Base-by-base conservation (phyloP, 192 early-diverging fungal species). In the Allomyces macrogynus region DNA sequence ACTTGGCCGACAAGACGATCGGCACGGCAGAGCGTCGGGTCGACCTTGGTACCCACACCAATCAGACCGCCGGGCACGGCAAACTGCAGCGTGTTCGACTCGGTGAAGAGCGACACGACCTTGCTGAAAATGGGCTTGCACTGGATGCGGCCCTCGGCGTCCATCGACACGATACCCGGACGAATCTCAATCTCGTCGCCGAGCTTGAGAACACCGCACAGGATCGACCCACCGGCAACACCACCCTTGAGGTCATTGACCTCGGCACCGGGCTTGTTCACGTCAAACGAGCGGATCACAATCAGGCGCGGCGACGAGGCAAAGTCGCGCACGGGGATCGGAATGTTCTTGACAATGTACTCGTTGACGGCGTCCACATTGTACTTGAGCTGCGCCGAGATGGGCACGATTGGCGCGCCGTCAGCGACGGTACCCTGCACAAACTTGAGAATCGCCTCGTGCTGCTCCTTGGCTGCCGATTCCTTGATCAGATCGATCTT, bases 21-120 rank as follows among this genome's bases (percentile, higher is more conserved):
- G 43, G 85, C 89, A 76, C 94, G 88, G 78, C 92, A 95, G 40
- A 97, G 78, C 7, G 89, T 92, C 8, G 96, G 96, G 67, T 99
- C 96, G 68, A 97, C 83, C 68, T 85, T 77, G 16, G 96, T 97
- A 64, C 96, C 95, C 54, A 99, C 94, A 84, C 90, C 92, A 72
- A 99, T 99, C 60, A 99, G 82, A 65, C 96, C 96, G 66, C 96
- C 96, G n/a, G 96, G 93, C 65, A 99, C 94, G 32, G 96, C 96
- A 78, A 95, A 99, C 78, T 95, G 80, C 23, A 99, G 78, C 64
- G 84, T 76, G 74, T 99, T 99, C 54, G 71, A 68, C 74, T 99
- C 94, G 26, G 96, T 87, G 67, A 85, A 78, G 24, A 99, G 81
- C 10, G 89, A 78, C 23, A 96, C 73, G 65, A 99, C 92, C 61